Evolutionary conservation across 352 stramenopile species (phyloP), one percentile per base, ranked within the genome.

Genomic region (Globisporangium sylvaticum): DNA sequence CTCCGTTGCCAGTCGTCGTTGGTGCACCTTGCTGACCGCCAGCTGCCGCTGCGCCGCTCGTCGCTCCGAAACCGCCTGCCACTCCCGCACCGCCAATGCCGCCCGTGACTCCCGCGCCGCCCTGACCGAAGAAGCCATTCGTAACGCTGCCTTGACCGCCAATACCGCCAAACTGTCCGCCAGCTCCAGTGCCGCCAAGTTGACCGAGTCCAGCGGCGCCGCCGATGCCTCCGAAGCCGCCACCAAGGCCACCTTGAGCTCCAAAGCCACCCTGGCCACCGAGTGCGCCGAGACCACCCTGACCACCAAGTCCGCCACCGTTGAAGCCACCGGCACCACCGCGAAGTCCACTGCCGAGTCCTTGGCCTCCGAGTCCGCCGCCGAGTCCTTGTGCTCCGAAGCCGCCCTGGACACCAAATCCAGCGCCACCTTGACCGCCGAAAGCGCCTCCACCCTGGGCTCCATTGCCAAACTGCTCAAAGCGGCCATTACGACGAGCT

Each of bases 111-210:
- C 25, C n/a, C n/a, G n/a, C 55, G 9, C 34, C 34, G 25, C 32
- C 55, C 15, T 60, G 55, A 15, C 27, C 27, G 55, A 60, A 60
- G 55, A 60, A 60, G 1, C 34, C 37, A 31, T 53, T 63, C 57
- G 57, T 54, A 22, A 48, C 37, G 3, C 20, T 39, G 24, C 10
- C 27, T 29, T 55, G 24, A 27, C 56, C 56, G 8, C 39, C 58
- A 15, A 55, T 31, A 12, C 57, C 34, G 12, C 39, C 58, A 34
- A 64, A 4, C n/a, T 64, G 58, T 18, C 39, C 37, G 3, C 20
- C 18, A 20, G 24, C 58, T 12, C 27, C 27, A 24, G 29, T 37
- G 10, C 22, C 57, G 24, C 57, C 57, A 53, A 34, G 31, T 34
- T 34, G 31, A 7, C 58, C 58, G 18, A 29, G 22, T 58, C 31